Base-by-base conservation (phyloP, 306 rosid species). In the Mucuna pruriens region DNA sequence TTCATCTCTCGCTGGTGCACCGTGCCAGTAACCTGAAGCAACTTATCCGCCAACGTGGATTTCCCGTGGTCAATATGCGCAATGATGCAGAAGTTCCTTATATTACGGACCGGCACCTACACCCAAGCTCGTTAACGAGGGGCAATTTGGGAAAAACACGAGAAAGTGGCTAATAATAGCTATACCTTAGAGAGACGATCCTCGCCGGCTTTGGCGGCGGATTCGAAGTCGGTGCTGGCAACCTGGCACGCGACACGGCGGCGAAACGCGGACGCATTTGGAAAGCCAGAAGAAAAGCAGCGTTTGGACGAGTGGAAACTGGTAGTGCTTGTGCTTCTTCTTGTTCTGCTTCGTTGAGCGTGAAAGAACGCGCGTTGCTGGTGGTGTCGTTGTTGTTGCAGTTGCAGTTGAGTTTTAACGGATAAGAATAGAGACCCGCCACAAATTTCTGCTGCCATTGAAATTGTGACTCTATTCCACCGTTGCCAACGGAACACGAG, bases 31-130 rank as follows among this genome's bases (percentile, higher is more conserved):
- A 86, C 85, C 74, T 92, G 94, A 46, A 94, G 98, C 87, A 94
- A 77, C 58, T 94, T 94, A 60, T 94, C 98, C 0, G 98, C 98
- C 26, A 94, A 77, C 36, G 98, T 92, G 3, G 97, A 94, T 76
- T 94, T 94, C 0, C 98, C 98, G 84, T 91, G 97, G 83, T 92
- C 98, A 80, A 92, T 94, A 80, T 94, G 98, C 34, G 97, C 97
- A 82, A 92, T 94, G 54, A 92, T 94, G 71, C 73, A 15, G 86
- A 94, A 94, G 86, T 92, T 91, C 75, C 97, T 85, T 84, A 94
- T 91, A 83, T 85, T 88, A 38, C 94, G 89, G 55, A 87, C 85
- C 38, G 97, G 97, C 31, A 94, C 97, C 97, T 92, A 83, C 84
- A 19, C 10, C 34, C 11, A 42, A 42, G 48, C 55, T 9, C 23